Evolutionary conservation across 305 asterid genomes (phyloP).

Genomic region (Fraxinus latifolia): DNA sequence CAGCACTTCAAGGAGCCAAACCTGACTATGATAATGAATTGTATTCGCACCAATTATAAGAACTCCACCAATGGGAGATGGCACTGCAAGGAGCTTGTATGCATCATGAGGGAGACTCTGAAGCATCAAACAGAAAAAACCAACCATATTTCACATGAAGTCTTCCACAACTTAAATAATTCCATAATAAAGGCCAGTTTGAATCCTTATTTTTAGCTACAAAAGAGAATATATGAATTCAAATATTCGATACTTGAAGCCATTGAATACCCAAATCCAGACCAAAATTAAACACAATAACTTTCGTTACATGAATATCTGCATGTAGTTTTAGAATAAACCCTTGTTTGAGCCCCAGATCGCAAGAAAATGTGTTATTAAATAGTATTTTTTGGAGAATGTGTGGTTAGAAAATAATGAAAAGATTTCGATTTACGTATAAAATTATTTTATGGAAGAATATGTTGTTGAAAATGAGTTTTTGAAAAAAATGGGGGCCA

Average conservation of each 20-base stretch:
- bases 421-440: not conserved
- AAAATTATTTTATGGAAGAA: not conserved
- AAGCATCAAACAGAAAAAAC: constrained; percentile 25
- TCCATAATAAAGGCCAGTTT: constrained; percentile 4
- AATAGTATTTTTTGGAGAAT: not conserved
- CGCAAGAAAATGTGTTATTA: not conserved
- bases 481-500: not conserved
- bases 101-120: constrained; percentile 97
- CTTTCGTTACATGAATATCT: not conserved
- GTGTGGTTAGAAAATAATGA: not conserved
- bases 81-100: constrained; percentile 98
- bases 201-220: not conserved
- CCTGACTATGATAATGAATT: constrained; percentile 98
- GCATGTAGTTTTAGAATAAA: not conserved
- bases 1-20: constrained; percentile 31
- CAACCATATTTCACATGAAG: constrained; percentile 5
- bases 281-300: not conserved
- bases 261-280: constrained; percentile 1
- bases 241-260: not conserved
- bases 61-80: constrained; percentile 97
- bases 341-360: not conserved
- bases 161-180: not conserved
- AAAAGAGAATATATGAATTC: not conserved
- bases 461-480: not conserved
- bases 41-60: constrained; percentile 89